These are phyloP conservation scores for Penicillium chermesinum DNA, from an alignment of 495 filamentous ascomycete genomes.

Conservation along the genomic window DNA sequence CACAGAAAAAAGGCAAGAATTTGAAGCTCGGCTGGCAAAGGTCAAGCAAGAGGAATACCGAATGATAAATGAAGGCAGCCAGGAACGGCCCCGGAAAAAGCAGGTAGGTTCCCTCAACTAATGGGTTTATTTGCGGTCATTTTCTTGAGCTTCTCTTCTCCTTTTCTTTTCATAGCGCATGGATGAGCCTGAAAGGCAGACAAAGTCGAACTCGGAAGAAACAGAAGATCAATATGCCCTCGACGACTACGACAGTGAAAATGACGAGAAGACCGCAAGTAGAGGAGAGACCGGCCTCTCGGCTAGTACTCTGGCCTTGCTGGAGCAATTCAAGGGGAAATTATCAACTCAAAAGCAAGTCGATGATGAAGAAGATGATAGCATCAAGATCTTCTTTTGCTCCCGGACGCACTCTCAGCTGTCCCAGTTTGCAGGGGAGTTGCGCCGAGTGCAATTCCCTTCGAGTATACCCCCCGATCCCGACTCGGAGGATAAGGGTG, in stretches of 20 bases:
- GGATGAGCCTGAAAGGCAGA: slow-evolving; percentile 20
- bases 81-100: slow-evolving; percentile 46
- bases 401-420: slow-evolving; percentile 94
- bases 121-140: not conserved
- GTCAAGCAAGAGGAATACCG: slow-evolving; percentile 65
- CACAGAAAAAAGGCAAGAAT: slow-evolving; percentile 57
- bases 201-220: slow-evolving; percentile 40
- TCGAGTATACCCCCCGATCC: slow-evolving; percentile 45
- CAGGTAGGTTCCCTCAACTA: slow-evolving; percentile 31
- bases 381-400: slow-evolving; percentile 84
- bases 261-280: slow-evolving; percentile 26
- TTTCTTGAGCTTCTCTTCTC: not conserved
- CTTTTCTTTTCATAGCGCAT: slow-evolving; percentile 30
- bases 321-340: slow-evolving; percentile 36
- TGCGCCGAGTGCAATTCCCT: slow-evolving; percentile 76
- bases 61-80: slow-evolving; percentile 45
- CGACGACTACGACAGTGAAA: slow-evolving; percentile 72
- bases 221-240: slow-evolving; percentile 73
- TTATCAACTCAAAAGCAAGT: slow-evolving; percentile 38
- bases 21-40: slow-evolving; percentile 64
- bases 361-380: slow-evolving; percentile 47
- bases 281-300: slow-evolving; percentile 35
- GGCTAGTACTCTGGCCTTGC: slow-evolving; percentile 37
- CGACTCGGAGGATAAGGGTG: slow-evolving; percentile 18
- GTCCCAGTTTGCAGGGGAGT: slow-evolving; percentile 86